Evolutionary conservation across 176 grass and related monocot genomes (phyloP).

Genomic region (Musa acuminata): DNA sequence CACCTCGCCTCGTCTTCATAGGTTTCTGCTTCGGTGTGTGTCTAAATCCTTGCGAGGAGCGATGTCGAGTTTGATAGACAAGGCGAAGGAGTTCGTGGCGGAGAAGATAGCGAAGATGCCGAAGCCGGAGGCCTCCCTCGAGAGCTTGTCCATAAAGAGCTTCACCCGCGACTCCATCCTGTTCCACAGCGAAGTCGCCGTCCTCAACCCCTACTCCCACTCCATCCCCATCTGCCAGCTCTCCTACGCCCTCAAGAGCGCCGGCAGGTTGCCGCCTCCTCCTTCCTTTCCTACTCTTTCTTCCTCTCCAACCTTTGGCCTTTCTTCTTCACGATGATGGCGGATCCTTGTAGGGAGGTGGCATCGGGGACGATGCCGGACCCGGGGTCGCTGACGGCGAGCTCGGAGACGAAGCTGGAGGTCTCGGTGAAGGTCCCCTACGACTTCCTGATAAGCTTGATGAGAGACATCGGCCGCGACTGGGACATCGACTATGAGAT

Average conservation of each 20-base stretch:
- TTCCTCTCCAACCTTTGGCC: too few relatives aligned
- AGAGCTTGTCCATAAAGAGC: conserved; percentile 40
- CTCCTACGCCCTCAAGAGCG: conserved; percentile 54
- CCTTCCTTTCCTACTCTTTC: neutral
- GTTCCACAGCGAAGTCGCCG: conserved; percentile 65
- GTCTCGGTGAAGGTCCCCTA: conserved; percentile 68
- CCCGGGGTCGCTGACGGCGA: conserved; percentile 69
- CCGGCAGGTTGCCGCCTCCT: conserved; percentile 18
- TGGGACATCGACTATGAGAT: conserved; percentile 85
- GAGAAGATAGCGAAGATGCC: conserved; percentile 53
- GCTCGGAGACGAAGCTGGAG: conserved; percentile 53
- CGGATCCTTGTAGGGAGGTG: conserved; percentile 14
- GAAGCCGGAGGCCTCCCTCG: conserved; percentile 74
- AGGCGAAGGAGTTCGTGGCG: too few relatives aligned
- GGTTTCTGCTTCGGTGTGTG: too few relatives aligned
- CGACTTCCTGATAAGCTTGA: conserved; percentile 48
- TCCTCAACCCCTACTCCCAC: conserved; percentile 69
- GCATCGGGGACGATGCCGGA: conserved; percentile 62
- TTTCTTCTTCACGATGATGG: too few relatives aligned
- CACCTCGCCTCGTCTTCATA: too few relatives aligned
- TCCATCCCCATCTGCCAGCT: conserved; percentile 77
- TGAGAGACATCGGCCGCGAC: conserved; percentile 51
- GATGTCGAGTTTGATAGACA: too few relatives aligned
- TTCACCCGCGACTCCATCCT: conserved; percentile 51
- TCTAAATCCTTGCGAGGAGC: too few relatives aligned